phyloP scores from a whole-genome alignment of 2,329 filamentous ascomycete genomes.

The Aureobasidium sp. region DNA sequence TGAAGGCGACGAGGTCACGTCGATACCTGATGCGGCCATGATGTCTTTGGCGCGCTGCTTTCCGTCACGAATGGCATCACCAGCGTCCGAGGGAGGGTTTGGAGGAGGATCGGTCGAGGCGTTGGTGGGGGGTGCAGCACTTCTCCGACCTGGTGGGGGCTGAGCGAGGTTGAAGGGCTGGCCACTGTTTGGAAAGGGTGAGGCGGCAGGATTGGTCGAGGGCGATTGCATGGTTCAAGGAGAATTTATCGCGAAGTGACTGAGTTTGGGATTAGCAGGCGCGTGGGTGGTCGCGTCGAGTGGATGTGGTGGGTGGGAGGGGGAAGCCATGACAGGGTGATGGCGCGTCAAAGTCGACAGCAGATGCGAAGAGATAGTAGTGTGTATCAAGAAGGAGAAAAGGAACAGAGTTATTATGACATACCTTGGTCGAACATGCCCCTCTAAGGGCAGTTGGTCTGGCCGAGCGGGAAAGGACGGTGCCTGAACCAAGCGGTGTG shows the following conservation, averaged over 20 bases:
- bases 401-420: neutral
- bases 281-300: conserved; percentile 12
- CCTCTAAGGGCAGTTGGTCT: conserved; percentile 8
- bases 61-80: conserved; percentile 48
- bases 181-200: conserved; percentile 13
- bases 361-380: neutral
- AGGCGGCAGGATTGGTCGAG: conserved; percentile 1
- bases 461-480: conserved; percentile 2
- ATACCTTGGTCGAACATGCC: conserved; percentile 15
- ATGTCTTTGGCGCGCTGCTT: conserved; percentile 56
- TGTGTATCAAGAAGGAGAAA: neutral
- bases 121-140: conserved; percentile 6
- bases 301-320: neutral
- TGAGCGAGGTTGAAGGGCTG: conserved; percentile 19
- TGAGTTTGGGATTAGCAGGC: conserved; percentile 4
- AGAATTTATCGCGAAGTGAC: neutral
- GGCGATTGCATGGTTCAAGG: conserved; percentile 15
- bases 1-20: conserved; percentile 24
- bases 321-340: neutral
- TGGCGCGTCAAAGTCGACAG: neutral
- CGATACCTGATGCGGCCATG: conserved; percentile 46
- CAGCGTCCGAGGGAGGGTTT: conserved; percentile 21
- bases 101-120: conserved; percentile 12
- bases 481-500: conserved; percentile 4
- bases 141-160: conserved; percentile 16